A percentile compares a stretch with the other conserved stretches of the same genome.
These are phyloP conservation scores for Colletotrichum theobromicola DNA, from an alignment of 2,329 filamentous ascomycete species.

Conservation along the genomic window DNA sequence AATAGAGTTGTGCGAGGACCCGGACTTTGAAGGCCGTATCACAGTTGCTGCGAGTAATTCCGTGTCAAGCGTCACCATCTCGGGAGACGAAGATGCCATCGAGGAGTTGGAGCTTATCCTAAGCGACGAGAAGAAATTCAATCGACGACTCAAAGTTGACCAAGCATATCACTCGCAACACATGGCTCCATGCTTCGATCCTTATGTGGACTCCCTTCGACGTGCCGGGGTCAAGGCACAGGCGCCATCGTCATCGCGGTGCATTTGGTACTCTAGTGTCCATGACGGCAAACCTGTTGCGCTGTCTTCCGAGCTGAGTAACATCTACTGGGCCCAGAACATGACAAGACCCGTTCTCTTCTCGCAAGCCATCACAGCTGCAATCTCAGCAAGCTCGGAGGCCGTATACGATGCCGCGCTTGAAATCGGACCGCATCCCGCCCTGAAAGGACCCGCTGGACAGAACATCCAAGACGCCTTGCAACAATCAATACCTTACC, in stretches of 20 bases:
- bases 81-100: constrained; percentile 33
- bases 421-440: constrained; percentile 41
- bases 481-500: constrained; percentile 25
- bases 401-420: constrained; percentile 21
- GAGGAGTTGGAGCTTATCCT: constrained; percentile 25
- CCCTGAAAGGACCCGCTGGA: constrained; percentile 41
- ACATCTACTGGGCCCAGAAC: constrained; percentile 35
- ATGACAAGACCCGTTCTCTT: constrained; percentile 33
- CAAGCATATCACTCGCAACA: constrained; percentile 36
- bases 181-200: constrained; percentile 18
- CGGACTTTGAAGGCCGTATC: constrained; percentile 21
- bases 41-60: constrained; percentile 29
- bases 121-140: constrained; percentile 23
- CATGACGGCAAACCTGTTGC: constrained; percentile 15
- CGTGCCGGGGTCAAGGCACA: constrained; percentile 19
- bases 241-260: constrained; percentile 23
- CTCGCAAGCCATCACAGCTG: constrained; percentile 14
- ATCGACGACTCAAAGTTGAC: constrained; percentile 26
- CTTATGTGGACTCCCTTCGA: neutral
- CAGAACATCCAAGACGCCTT: constrained; percentile 28
- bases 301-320: constrained; percentile 35
- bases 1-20: neutral
- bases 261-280: neutral
- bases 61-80: constrained; percentile 25
- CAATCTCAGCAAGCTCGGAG: constrained; percentile 1